Percentiles rank a stretch among this genome's conserved stretches.
These are phyloP conservation scores for Tubosaeta brunneosetosa DNA, from an alignment of 768 basidiomycete species.

Conservation along the genomic window DNA sequence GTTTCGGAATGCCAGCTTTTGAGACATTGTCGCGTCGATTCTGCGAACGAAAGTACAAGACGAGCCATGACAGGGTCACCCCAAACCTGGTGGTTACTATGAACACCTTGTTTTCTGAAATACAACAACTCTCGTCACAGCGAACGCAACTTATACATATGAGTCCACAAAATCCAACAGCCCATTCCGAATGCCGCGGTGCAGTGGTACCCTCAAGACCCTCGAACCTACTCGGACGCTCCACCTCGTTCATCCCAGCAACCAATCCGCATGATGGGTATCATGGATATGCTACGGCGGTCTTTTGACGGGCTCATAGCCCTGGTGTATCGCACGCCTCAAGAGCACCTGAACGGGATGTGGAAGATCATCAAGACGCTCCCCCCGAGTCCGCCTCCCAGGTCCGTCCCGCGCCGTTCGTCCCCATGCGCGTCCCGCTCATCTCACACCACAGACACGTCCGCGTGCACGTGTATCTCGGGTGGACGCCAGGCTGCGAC, in stretches of 20 bases:
- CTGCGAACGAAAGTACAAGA: neutral
- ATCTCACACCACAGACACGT: constrained; percentile 18
- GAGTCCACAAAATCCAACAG: neutral
- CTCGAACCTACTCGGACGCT: neutral
- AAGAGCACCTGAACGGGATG: constrained; percentile 22
- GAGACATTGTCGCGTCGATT: neutral
- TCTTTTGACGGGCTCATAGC: constrained; percentile 12
- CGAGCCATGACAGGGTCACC: neutral
- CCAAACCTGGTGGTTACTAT: constrained; percentile 2
- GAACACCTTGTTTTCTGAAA: constrained; percentile 8
- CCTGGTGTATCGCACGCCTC: constrained; percentile 12
- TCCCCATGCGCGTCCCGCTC: neutral
- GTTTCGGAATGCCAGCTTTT: neutral
- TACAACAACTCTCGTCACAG: constrained; percentile 3
- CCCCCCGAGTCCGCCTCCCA: constrained; percentile 12
- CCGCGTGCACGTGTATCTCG: constrained; percentile 30
- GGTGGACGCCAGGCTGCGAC: constrained; percentile 26
- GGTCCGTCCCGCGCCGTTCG: constrained; percentile 3
- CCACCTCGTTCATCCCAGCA: neutral
- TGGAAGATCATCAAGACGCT: constrained; percentile 20
- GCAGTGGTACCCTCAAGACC: neutral
- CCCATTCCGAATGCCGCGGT: neutral
- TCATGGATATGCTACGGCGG: neutral
- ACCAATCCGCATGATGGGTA: too few species aligned
- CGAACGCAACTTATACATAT: neutral